Conservation (phyloP, 257 asterid genomes). For the Orobanche coerulescens region DNA sequence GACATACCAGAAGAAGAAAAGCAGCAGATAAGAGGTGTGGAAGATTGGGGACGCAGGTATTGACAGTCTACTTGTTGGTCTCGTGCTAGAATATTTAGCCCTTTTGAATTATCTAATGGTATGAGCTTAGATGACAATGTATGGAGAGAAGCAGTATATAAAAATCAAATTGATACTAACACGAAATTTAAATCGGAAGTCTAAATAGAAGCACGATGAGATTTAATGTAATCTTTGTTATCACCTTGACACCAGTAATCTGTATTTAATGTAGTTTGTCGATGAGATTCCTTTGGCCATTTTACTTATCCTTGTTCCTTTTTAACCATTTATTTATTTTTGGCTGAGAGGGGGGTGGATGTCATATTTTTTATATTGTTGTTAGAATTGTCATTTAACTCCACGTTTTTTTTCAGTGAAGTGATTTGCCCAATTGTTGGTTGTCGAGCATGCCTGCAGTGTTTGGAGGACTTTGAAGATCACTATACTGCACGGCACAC, state of each 20-base stretch:
- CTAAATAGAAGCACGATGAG: too few species aligned
- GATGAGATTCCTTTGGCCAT: not conserved
- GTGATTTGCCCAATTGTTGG: conserved; percentile 77
- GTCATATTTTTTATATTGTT: not conserved
- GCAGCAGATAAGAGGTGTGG: conserved; percentile 41
- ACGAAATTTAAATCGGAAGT: too few species aligned
- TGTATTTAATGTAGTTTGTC: not conserved
- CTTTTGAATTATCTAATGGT: conserved; percentile 2
- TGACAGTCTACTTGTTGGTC: conserved; percentile 10
- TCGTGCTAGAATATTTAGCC: not conserved
- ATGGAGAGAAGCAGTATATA: conserved; percentile 12
- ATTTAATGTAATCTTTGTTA: not conserved
- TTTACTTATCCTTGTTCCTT: not conserved
- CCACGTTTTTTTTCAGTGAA: conserved; percentile 35
- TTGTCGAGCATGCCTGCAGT: conserved; percentile 60
- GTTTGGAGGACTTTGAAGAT: conserved; percentile 80
- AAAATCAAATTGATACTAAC: not conserved
- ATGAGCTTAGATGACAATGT: too few species aligned
- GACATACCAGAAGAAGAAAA: conserved; percentile 72
- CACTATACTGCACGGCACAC: conserved; percentile 79
- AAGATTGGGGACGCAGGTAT: conserved; percentile 56
- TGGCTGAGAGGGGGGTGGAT: not conserved
- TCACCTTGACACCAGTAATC: not conserved
- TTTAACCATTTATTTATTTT: not conserved
- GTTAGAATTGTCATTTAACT: conserved; percentile 4